Evolutionary conservation across 495 filamentous ascomycete genomes (phyloP), one percentile per base, ranked within the genome.

Genomic region (Pyrenula massariospora): DNA sequence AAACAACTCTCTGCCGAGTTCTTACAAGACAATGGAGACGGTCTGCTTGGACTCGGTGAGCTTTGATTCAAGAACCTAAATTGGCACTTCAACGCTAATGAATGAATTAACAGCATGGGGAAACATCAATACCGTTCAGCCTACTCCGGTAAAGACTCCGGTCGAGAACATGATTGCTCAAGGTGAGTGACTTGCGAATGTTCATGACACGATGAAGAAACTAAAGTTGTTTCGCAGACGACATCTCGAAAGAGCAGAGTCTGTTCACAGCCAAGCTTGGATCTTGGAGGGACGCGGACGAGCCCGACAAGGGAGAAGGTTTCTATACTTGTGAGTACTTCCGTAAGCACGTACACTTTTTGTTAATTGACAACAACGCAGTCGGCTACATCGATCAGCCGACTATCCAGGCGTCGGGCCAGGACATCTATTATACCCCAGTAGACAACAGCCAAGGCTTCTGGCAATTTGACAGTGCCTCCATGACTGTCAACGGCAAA

Each of bases 191-290:
- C n/a, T n/a, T n/a, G n/a, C n/a, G n/a, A n/a, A n/a, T n/a, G n/a
- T n/a, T n/a, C n/a, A n/a, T n/a, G n/a, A n/a, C n/a, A n/a, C n/a
- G n/a, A n/a, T n/a, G n/a, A n/a, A n/a, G n/a, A n/a, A n/a, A n/a
- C n/a, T n/a, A n/a, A n/a, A n/a, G n/a, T n/a, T n/a, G n/a, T n/a
- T n/a, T n/a, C n/a, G n/a, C n/a, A n/a, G 58, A 72, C 0, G 81
- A 85, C 53, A 88, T 91, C 55, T 79, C 82, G 10, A 70, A 80
- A 58, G 69, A 71, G 2, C 63, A 77, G 2, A 76, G 84, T 66
- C 75, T 92, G n/a, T 91, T 90, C 72, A 90, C 86, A 0, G 84
- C 78, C 21, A 83, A 86, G 54, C 77, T 91, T 48, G 84, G 84
- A 57, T 84, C 77, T 55, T 80, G 77, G 69, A 76, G 80, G 22